phyloP scores from a whole-genome alignment of 129 eudicot genomes.

The Flaveria linearis region DNA sequence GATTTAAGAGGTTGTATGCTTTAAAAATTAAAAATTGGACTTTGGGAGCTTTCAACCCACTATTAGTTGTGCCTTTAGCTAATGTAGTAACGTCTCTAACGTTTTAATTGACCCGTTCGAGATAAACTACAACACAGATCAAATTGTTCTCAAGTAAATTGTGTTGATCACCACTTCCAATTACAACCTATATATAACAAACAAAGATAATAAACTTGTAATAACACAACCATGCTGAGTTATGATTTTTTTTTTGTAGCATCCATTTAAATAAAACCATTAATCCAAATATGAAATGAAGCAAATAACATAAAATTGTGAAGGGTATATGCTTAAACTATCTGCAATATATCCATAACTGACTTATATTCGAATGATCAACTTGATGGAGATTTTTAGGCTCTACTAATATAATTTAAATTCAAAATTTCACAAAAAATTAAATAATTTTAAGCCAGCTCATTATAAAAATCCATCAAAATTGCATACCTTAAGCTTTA shows the following conservation, averaged over 20 bases:
- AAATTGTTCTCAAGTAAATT: background rate
- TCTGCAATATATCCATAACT: background rate
- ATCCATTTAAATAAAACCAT: background rate
- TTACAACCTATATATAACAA: background rate
- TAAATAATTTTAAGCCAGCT: no score
- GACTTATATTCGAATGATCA: background rate
- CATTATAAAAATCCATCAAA: background rate
- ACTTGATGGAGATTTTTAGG: background rate
- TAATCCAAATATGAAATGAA: background rate
- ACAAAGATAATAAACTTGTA: background rate
- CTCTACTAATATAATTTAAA: no score
- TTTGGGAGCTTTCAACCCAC: background rate
- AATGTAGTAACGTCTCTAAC: background rate
- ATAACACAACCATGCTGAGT: background rate
- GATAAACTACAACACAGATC: background rate
- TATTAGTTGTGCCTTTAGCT: background rate
- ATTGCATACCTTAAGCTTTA: background rate
- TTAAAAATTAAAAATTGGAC: background rate
- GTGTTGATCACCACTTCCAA: background rate
- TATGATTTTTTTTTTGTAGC: background rate
- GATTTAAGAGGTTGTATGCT: background rate
- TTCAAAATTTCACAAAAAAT: no score
- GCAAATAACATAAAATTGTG: background rate
- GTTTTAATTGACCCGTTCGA: background rate
- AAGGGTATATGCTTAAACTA: background rate